A percentile compares a stretch with the other conserved stretches of the same genome.
Evolutionary conservation across 345 rosid genomes (phyloP).

Genomic region (Moricandia arvensis): DNA sequence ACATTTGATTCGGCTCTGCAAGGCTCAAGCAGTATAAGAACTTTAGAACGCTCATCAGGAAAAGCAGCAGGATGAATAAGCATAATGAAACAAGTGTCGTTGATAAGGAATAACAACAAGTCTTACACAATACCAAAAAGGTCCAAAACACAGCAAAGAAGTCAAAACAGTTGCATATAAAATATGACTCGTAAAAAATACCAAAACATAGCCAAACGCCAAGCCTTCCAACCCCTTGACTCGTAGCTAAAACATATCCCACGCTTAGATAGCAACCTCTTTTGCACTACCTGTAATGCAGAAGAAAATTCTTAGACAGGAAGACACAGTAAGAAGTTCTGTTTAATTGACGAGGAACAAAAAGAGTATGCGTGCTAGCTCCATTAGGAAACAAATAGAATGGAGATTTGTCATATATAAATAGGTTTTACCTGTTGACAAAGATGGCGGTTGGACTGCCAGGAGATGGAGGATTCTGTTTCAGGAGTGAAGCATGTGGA

Average conservation of each 20-base stretch:
- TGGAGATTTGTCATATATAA: background rate
- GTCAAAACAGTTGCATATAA: background rate
- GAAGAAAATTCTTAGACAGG: background rate
- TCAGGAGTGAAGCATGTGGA: slow-evolving; percentile 46
- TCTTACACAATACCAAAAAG: background rate
- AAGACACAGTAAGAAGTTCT: background rate
- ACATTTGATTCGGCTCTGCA: background rate
- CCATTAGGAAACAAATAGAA: background rate
- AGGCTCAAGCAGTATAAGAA: background rate
- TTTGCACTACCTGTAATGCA: background rate
- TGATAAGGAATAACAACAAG: slow-evolving; percentile 1
- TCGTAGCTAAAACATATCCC: slow-evolving; percentile 11
- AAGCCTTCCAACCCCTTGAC: slow-evolving; percentile 6
- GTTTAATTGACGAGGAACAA: background rate
- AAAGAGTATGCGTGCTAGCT: background rate
- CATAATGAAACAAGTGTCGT: background rate
- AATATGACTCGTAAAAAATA: background rate
- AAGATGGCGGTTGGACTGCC: slow-evolving; percentile 83
- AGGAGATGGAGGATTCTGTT: slow-evolving; percentile 77
- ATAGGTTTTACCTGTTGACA: slow-evolving; percentile 44
- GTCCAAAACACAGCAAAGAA: background rate
- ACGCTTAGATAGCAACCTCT: background rate
- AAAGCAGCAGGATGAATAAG: background rate
- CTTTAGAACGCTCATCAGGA: background rate
- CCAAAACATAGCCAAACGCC: slow-evolving; percentile 16